phyloP scores from a whole-genome alignment of 2,329 filamentous ascomycete species.

The Ophiostoma ips region DNA sequence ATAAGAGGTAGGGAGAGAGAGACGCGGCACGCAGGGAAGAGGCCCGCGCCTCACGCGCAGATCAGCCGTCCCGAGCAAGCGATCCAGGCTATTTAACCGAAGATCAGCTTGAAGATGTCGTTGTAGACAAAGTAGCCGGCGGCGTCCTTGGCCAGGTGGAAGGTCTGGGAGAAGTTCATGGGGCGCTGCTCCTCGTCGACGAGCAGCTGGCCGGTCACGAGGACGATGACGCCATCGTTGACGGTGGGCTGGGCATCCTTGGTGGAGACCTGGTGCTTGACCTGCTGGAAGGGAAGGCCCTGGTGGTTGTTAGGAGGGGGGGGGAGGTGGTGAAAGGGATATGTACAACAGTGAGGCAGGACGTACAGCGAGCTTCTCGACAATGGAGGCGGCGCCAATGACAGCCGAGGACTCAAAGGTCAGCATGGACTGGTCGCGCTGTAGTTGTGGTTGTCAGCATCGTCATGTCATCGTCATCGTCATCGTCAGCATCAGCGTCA shows the following conservation, averaged over 20 bases:
- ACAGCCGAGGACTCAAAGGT: conserved; percentile 69
- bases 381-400: conserved; percentile 51
- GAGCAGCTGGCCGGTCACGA: conserved; percentile 76
- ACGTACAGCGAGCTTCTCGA: conserved; percentile 68
- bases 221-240: conserved; percentile 61
- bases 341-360: too few species aligned
- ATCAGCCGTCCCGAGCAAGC: too few species aligned
- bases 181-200: conserved; percentile 76
- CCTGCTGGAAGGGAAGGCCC: conserved; percentile 67
- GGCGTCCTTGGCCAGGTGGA: conserved; percentile 64
- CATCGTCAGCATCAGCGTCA: too few species aligned
- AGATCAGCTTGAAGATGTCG: conserved; percentile 88
- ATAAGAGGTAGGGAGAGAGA: background rate
- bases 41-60: too few species aligned
- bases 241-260: conserved; percentile 71
- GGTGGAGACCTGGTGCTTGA: conserved; percentile 64
- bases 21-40: too few species aligned
- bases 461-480: background rate
- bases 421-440: conserved; percentile 80
- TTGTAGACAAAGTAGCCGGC: conserved; percentile 75
- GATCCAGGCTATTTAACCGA: too few species aligned
- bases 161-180: conserved; percentile 83
- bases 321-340: background rate
- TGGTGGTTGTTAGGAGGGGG: conserved; percentile 21
- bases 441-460: conserved; percentile 5